Evolutionary conservation across 2,329 filamentous ascomycete species (phyloP).

Genomic region (Colletotrichum sp.): DNA sequence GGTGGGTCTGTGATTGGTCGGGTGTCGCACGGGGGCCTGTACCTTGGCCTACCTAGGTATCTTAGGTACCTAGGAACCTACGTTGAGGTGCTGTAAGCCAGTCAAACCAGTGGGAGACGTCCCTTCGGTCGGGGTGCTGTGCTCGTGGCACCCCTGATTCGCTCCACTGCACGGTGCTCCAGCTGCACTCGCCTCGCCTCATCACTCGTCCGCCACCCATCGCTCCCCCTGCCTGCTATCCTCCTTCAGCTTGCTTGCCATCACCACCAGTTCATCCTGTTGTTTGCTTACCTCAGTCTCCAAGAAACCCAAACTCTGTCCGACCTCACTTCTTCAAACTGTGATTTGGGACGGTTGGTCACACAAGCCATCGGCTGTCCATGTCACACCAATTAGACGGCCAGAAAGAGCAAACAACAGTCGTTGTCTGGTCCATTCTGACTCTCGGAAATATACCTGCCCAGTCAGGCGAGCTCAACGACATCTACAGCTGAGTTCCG

Average conservation of each 20-base stretch:
- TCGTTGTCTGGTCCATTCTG: background rate
- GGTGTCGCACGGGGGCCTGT: background rate
- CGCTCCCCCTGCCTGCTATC: background rate
- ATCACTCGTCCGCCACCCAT: background rate
- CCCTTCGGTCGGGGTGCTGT: background rate
- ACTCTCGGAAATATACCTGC: background rate
- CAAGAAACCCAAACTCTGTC: background rate
- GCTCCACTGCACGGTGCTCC: background rate
- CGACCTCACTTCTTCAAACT: background rate
- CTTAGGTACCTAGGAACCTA: no score
- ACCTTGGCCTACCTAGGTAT: no score
- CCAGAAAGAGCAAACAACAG: no score
- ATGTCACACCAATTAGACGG: background rate
- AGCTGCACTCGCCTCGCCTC: background rate
- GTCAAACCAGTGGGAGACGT: background rate
- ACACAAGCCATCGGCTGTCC: background rate
- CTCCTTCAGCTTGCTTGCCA: background rate
- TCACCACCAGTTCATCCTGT: background rate
- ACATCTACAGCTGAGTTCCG: no score
- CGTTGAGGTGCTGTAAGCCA: background rate
- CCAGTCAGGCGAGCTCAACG: no score
- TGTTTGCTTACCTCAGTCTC: background rate
- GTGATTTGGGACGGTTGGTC: background rate
- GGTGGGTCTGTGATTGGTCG: slow-evolving; percentile 18
- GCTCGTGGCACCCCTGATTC: background rate